phyloP scores from a whole-genome alignment of 192 early-diverging fungal species.

The Dimargaris xerosporica region DNA sequence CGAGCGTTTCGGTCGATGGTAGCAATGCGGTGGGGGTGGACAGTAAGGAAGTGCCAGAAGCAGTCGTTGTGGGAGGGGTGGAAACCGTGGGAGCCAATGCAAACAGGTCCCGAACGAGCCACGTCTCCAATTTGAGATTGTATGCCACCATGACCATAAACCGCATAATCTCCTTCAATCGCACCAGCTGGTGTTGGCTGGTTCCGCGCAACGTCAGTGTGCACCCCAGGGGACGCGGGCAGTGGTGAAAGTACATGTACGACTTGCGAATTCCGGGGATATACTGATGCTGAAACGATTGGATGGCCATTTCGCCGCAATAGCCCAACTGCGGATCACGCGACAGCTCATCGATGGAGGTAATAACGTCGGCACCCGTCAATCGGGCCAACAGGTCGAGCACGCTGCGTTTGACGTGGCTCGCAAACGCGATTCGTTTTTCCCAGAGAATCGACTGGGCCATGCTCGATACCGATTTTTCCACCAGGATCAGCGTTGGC shows the following conservation, averaged over 20 bases:
- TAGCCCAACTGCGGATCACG: constrained; percentile 56
- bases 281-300: constrained; percentile 65
- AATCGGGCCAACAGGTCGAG: constrained; percentile 74
- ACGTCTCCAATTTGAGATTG: constrained; percentile 75
- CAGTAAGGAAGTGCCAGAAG: constrained; percentile 5
- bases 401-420: constrained; percentile 77
- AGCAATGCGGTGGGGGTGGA: background rate
- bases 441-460: constrained; percentile 72
- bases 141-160: constrained; percentile 77
- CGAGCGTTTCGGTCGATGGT: background rate
- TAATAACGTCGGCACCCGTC: constrained; percentile 67
- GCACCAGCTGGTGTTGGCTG: constrained; percentile 37
- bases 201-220: constrained; percentile 86
- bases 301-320: constrained; percentile 58
- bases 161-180: constrained; percentile 68
- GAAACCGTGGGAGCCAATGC: constrained; percentile 17
- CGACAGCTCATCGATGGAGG: constrained; percentile 67
- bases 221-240: constrained; percentile 59
- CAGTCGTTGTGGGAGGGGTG: background rate
- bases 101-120: constrained; percentile 62
- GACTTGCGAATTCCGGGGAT: constrained; percentile 72
- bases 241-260: constrained; percentile 81
- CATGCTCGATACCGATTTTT: constrained; percentile 67
- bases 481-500: constrained; percentile 68
- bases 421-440: constrained; percentile 60